Base-by-base conservation (phyloP, 768 basidiomycete species). In the Kwoniella newhampshirensis region DNA sequence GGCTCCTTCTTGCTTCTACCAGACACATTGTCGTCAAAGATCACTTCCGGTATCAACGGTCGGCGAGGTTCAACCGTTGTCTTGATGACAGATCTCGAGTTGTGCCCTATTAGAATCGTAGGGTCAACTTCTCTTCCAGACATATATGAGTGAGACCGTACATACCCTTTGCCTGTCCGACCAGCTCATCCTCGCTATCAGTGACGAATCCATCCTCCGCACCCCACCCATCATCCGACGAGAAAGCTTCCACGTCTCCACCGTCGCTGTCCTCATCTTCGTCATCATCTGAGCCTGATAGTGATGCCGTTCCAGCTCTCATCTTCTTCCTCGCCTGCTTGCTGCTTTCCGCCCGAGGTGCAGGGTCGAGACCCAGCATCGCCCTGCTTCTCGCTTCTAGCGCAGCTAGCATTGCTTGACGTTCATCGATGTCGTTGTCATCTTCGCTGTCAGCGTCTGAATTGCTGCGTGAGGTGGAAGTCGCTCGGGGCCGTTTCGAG, bases 361-460 rank as follows among this genome's bases (percentile, higher is more conserved):
- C 54, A 11, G 17, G 48, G 4, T 52, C 53, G 1, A 72, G 35
- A n/a, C 73, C 73, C 12, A 77, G 62, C 67, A 77, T 70, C 6
- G 71, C 67, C 48, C 69, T 55, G 35, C 68, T 63, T 48, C 73
- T 74, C 20, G 75, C 76, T 57, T 75, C 62, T 3, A 77, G 64
- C 0, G 64, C 64, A 27, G 67, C 70, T n/a, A 77, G 57, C 75
- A 76, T 75, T 3, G 58, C 55, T 27, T 40, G 37, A 26, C 54
- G 49, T 42, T 42, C 40, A 23, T 7, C 21, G 1, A 59, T 43
- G 2, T 59, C 61, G 26, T 59, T 55, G 11, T 68, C 54, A 17
- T 59, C 62, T 6, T 54, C 59, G 12, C 57, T 51, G 2, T 54
- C 62, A 18, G 51, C 59, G n/a, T 63, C 51, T 13, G 49, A 57